phyloP scores from a whole-genome alignment of 352 stramenopile genomes.

The Phytopythium cucurbitacearum region DNA sequence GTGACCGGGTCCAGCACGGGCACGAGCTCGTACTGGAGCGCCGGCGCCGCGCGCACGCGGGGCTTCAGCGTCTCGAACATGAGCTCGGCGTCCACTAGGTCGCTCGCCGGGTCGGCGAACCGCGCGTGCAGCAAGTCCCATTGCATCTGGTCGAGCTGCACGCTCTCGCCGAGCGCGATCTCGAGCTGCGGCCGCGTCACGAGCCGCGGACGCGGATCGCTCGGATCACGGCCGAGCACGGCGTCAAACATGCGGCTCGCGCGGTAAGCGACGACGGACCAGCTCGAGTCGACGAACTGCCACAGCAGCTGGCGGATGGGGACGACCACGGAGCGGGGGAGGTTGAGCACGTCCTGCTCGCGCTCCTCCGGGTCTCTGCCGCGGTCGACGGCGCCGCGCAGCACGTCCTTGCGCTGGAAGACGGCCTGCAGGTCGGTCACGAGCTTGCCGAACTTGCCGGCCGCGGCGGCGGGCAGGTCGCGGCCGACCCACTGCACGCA shows the following conservation, averaged over 20 bases:
- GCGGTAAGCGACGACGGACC: conserved; percentile 24
- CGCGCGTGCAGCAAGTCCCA: conserved; percentile 41
- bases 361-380: conserved; percentile 1
- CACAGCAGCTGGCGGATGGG: conserved; percentile 48
- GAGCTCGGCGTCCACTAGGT: conserved; percentile 31
- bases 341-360: background rate
- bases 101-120: conserved; percentile 34
- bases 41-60: conserved; percentile 21
- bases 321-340: conserved; percentile 19
- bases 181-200: conserved; percentile 38
- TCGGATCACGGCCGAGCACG: background rate
- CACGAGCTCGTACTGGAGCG: conserved; percentile 47
- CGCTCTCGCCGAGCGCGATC: conserved; percentile 21
- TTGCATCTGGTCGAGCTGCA: conserved; percentile 28
- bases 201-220: conserved; percentile 7
- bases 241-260: conserved; percentile 10
- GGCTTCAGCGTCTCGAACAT: conserved; percentile 33
- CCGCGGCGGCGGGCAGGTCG: conserved; percentile 13
- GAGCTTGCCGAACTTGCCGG: conserved; percentile 36
- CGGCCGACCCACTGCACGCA: conserved; percentile 60
- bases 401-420: conserved; percentile 41
- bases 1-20: conserved; percentile 51
- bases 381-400: conserved; percentile 25
- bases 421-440: conserved; percentile 57
- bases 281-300: conserved; percentile 39